These are phyloP conservation scores for Globisporangium mamillatum DNA, from an alignment of 352 stramenopile species.

Conservation along the genomic window DNA sequence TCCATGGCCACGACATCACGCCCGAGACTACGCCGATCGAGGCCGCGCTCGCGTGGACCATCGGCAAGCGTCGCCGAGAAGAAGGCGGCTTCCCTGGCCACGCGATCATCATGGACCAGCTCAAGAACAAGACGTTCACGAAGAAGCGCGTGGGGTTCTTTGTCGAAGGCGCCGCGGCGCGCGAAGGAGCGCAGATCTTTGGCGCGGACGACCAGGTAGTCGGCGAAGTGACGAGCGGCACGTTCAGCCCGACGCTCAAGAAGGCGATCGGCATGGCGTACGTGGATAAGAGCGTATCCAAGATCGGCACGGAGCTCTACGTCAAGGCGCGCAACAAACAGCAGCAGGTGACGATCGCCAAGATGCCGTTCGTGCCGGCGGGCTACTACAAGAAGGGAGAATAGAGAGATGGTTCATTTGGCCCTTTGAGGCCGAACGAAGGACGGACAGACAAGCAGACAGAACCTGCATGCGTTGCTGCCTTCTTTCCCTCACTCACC, in stretches of 20 bases:
- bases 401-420: conserved; percentile 20
- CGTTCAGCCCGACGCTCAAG: conserved; percentile 95
- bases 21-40: conserved; percentile 94
- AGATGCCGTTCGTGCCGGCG: conserved; percentile 98
- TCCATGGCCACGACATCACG: conserved; percentile 99
- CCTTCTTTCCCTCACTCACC: neutral
- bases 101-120: conserved; percentile 92
- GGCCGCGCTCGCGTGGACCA: conserved; percentile 93
- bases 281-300: conserved; percentile 89
- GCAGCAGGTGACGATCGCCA: conserved; percentile 90
- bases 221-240: conserved; percentile 95
- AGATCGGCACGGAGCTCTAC: conserved; percentile 92
- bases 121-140: conserved; percentile 92
- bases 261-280: conserved; percentile 98
- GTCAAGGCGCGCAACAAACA: conserved; percentile 96
- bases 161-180: conserved; percentile 93
- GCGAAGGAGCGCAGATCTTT: conserved; percentile 93
- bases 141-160: conserved; percentile 96
- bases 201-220: conserved; percentile 80
- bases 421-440: neutral
- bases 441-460: too few relatives aligned
- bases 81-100: conserved; percentile 94
- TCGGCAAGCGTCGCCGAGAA: conserved; percentile 81
- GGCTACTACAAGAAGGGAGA: conserved; percentile 94
- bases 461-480: neutral